These are phyloP conservation scores for Gymnopilus junonius DNA, from an alignment of 768 basidiomycete genomes.

Conservation along the genomic window DNA sequence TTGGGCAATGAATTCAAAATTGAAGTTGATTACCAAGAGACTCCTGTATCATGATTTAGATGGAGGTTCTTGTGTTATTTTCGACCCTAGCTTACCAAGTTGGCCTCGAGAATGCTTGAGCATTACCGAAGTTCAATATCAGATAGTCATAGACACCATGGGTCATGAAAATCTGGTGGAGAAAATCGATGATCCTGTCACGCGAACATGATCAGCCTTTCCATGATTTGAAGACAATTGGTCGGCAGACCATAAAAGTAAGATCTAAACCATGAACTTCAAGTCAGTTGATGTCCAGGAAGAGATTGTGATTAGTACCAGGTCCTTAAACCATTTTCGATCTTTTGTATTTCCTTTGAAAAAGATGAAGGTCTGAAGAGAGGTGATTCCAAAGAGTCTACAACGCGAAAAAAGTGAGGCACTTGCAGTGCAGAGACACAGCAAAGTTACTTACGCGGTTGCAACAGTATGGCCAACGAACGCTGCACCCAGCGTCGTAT, in stretches of 20 bases:
- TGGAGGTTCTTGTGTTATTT: not conserved
- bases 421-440: not conserved
- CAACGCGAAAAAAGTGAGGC: not conserved
- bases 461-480: slow-evolving; percentile 26
- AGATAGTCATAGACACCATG: slow-evolving; percentile 28
- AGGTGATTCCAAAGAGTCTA: slow-evolving; percentile 27
- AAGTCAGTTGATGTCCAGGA: not conserved
- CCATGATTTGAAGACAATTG: not conserved
- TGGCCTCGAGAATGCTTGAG: slow-evolving; percentile 18
- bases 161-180: slow-evolving; percentile 25
- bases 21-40: slow-evolving; percentile 15
- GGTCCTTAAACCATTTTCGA: slow-evolving; percentile 19
- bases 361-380: slow-evolving; percentile 22
- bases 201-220: not conserved
- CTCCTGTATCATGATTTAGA: slow-evolving; percentile 14
- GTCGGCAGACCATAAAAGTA: slow-evolving; percentile 21
- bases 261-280: slow-evolving; percentile 14
- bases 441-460: slow-evolving; percentile 11
- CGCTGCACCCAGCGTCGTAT: slow-evolving; percentile 24
- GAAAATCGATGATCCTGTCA: slow-evolving; percentile 21
- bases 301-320: slow-evolving; percentile 11
- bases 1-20: not conserved
- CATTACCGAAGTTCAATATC: slow-evolving; percentile 17
- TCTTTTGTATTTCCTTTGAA: slow-evolving; percentile 24
- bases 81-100: slow-evolving; percentile 16